phyloP scores from a whole-genome alignment of 768 basidiomycete genomes.

The Boletus rubroflammeus region DNA sequence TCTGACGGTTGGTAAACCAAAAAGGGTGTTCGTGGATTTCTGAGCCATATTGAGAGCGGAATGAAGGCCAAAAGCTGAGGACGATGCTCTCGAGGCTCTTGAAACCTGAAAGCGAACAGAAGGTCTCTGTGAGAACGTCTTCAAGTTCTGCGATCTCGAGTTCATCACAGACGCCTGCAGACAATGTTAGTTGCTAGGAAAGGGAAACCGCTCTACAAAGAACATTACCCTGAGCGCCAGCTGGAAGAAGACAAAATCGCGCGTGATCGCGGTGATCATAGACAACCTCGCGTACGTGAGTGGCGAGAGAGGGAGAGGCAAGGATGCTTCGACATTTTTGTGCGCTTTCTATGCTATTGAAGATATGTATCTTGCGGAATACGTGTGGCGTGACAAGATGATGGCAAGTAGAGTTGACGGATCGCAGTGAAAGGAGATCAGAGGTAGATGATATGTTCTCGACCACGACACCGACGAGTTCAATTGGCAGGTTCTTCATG shows the following conservation, averaged over 20 bases:
- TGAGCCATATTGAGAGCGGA: conserved; percentile 19
- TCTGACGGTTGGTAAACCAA: conserved; percentile 32
- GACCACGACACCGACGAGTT: conserved; percentile 25
- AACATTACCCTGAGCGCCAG: conserved; percentile 11
- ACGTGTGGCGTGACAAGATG: conserved; percentile 24
- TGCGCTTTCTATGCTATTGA: conserved; percentile 26
- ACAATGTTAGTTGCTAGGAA: not conserved
- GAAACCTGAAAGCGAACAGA: conserved; percentile 20
- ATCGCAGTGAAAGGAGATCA: conserved; percentile 29
- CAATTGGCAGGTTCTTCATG: conserved; percentile 28
- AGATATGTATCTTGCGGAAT: conserved; percentile 24
- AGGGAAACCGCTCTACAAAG: too few relatives aligned
- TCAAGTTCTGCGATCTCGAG: conserved; percentile 33
- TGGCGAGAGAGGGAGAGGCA: conserved; percentile 19
- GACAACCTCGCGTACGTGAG: conserved; percentile 26
- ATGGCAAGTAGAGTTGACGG: conserved; percentile 25
- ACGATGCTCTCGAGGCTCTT: conserved; percentile 19
- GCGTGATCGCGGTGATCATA: conserved; percentile 29
- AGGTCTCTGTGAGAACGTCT: conserved; percentile 26
- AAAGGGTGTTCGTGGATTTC: conserved; percentile 29
- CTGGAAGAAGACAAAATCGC: conserved; percentile 21
- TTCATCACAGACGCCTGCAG: conserved; percentile 21
- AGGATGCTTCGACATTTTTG: conserved; percentile 24
- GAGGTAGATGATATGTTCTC: conserved; percentile 21
- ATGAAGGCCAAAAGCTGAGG: conserved; percentile 33